Conservation (phyloP, 2,329 filamentous ascomycete genomes). For the Cladophialophora bantiana region DNA sequence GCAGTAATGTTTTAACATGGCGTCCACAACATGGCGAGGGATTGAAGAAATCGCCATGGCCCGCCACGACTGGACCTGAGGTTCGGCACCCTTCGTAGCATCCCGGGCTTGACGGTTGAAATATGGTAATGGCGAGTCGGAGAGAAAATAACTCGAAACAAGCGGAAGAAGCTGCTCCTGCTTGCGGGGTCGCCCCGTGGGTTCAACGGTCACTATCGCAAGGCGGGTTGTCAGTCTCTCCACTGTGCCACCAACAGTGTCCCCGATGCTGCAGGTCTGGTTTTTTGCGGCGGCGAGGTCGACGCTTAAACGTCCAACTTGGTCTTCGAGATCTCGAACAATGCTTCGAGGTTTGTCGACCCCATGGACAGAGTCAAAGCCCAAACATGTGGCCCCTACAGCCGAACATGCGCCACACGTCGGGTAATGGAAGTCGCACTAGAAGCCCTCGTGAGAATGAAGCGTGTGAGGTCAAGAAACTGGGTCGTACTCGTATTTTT, state of each 20-base stretch:
- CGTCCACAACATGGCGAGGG: conserved; percentile 26
- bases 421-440: conserved; percentile 34
- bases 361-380: conserved; percentile 34
- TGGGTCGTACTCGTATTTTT: conserved; percentile 33
- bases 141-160: conserved; percentile 21
- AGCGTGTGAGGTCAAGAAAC: background rate
- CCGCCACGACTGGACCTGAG: background rate
- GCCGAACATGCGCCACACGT: conserved; percentile 40
- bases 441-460: background rate
- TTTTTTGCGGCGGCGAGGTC: conserved; percentile 26
- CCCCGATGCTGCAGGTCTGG: background rate
- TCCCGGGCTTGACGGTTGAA: background rate
- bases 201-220: conserved; percentile 4
- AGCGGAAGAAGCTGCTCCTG: conserved; percentile 16
- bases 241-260: background rate
- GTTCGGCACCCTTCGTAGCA: background rate
- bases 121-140: conserved; percentile 19
- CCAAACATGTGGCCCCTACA: conserved; percentile 35
- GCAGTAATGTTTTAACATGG: conserved; percentile 32
- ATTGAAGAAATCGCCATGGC: conserved; percentile 24
- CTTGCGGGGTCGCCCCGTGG: conserved; percentile 9
- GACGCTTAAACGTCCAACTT: conserved; percentile 42
- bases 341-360: conserved; percentile 41
- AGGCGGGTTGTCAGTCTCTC: conserved; percentile 12
- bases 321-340: conserved; percentile 40